These are phyloP conservation scores for Penicillium fuscoglaucum DNA, from an alignment of 2,329 filamentous ascomycete genomes.

Conservation along the genomic window DNA sequence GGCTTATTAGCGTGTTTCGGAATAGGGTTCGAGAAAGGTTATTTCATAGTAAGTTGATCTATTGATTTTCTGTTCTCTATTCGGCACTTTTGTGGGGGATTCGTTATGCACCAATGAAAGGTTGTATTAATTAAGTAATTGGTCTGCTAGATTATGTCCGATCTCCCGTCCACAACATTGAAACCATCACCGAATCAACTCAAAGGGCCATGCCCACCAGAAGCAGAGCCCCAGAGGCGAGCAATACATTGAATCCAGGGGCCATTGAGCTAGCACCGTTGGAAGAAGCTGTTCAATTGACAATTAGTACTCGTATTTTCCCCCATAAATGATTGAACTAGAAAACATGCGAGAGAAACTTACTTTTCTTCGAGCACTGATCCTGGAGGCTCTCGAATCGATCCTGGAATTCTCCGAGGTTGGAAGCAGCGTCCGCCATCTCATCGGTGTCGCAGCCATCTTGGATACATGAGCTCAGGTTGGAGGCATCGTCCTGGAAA, in stretches of 20 bases:
- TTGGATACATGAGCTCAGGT: background rate
- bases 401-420: background rate
- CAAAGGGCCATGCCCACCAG: background rate
- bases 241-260: constrained; percentile 2
- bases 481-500: background rate
- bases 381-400: background rate
- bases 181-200: background rate
- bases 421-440: background rate
- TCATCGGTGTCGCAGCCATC: background rate
- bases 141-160: background rate
- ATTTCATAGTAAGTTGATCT: too few species aligned
- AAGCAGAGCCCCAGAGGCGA: constrained; percentile 9
- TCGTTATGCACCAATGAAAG: background rate
- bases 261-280: background rate
- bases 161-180: background rate
- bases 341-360: background rate
- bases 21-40: too few species aligned
- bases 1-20: too few species aligned
- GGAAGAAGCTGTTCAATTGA: background rate
- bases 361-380: background rate
- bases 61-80: background rate
- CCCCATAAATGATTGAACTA: background rate
- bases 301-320: background rate
- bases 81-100: background rate
- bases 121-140: background rate